Conservation (phyloP, 2,329 filamentous ascomycete species). For the Teratosphaeria nubilosa region DNA sequence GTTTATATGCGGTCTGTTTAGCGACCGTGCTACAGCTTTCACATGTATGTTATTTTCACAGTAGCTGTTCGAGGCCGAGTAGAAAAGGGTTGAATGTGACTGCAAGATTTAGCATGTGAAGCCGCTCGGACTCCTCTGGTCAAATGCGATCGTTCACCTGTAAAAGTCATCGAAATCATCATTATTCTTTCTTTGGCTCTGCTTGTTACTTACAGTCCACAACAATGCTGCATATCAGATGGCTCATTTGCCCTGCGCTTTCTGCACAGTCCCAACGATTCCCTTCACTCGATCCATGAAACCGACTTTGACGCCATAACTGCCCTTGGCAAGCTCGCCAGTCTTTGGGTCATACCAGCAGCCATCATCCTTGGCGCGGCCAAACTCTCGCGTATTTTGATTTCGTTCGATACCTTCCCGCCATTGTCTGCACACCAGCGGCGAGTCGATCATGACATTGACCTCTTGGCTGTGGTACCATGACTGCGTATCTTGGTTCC, state of each 20-base stretch:
- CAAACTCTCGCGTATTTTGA: conserved; percentile 56
- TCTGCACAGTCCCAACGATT: conserved; percentile 46
- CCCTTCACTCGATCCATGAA: conserved; percentile 51
- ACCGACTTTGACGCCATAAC: conserved; percentile 40
- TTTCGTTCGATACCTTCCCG: conserved; percentile 51
- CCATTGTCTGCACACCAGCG: conserved; percentile 52
- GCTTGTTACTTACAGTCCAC: not conserved
- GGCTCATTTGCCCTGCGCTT: conserved; percentile 29
- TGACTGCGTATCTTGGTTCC: conserved; percentile 71
- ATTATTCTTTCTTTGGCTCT: not conserved
- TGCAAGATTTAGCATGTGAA: not conserved
- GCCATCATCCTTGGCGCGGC: conserved; percentile 47
- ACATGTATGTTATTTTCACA: not conserved
- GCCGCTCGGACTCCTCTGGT: not conserved
- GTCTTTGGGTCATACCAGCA: conserved; percentile 47
- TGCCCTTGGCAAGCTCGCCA: conserved; percentile 31
- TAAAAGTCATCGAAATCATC: not conserved
- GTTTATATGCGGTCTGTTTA: not conserved
- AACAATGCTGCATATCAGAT: not conserved
- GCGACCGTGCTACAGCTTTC: not conserved
- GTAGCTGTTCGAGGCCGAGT: not conserved
- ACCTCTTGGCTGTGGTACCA: conserved; percentile 73
- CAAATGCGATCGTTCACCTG: not conserved
- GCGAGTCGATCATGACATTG: conserved; percentile 63
- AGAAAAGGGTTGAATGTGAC: not conserved